Conservation (phyloP, 2,329 filamentous ascomycete genomes). For the Plenodomus tracheiphilus region DNA sequence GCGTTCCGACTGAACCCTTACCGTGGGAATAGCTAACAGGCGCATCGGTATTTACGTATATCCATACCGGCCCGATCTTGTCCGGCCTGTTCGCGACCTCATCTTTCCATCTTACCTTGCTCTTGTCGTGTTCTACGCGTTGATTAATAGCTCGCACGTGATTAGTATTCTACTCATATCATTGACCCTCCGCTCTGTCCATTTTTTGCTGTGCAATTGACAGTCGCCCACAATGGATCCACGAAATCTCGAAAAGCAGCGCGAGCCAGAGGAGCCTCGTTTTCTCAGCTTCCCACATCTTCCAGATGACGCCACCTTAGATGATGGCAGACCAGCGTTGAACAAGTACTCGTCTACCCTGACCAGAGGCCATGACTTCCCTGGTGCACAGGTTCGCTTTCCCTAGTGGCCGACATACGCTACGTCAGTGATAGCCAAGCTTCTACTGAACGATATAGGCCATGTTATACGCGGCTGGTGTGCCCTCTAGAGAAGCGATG, state of each 20-base stretch:
- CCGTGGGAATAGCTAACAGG: conserved; percentile 21
- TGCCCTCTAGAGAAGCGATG: conserved; percentile 82
- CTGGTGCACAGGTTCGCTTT: conserved; percentile 74
- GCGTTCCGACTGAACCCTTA: conserved; percentile 14
- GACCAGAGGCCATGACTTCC: conserved; percentile 85
- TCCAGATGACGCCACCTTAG: conserved; percentile 55
- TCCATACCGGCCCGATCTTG: conserved; percentile 19
- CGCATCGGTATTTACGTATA: conserved; percentile 18
- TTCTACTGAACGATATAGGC: conserved; percentile 58
- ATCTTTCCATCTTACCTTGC: conserved; percentile 1
- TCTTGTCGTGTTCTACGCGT: not conserved
- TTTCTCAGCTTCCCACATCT: conserved; percentile 63
- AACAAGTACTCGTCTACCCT: conserved; percentile 86
- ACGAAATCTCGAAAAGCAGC: conserved; percentile 40
- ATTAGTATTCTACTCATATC: not conserved
- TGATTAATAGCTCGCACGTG: not conserved
- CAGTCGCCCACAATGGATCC: conserved; percentile 38
- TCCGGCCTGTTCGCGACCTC: conserved; percentile 8
- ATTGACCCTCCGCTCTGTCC: not conserved
- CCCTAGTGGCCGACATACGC: not conserved
- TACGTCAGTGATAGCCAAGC: conserved; percentile 5
- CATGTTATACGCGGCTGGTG: conserved; percentile 92
- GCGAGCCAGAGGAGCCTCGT: conserved; percentile 44
- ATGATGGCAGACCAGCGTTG: conserved; percentile 65
- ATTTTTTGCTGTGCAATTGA: not conserved